These are phyloP conservation scores for Ettlia oleoabundans DNA, from an alignment of 139 green algal genomes.

Conservation along the genomic window DNA sequence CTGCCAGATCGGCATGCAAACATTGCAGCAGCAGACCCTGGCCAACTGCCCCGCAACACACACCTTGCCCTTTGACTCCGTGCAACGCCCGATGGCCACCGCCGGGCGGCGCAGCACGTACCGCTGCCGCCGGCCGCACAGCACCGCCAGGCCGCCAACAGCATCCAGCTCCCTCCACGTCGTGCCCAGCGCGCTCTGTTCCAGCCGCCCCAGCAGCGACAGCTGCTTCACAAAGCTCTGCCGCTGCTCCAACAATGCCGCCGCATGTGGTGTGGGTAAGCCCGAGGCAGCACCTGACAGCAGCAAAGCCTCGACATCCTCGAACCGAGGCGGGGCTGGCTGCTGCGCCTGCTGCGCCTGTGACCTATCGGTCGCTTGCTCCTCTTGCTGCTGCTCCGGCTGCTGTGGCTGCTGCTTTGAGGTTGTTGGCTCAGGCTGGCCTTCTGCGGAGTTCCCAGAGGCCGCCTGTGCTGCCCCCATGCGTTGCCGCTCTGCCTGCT, in stretches of 20 bases:
- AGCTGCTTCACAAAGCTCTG: constrained; percentile 8
- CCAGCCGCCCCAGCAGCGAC: constrained; percentile 6
- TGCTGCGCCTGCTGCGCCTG: constrained; percentile 8
- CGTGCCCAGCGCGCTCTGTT: constrained; percentile 22
- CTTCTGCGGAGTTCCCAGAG: no score
- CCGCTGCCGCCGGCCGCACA: constrained; percentile 40
- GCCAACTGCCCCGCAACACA: not conserved
- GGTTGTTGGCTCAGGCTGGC: no score
- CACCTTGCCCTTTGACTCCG: not conserved
- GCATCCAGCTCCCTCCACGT: constrained; percentile 48
- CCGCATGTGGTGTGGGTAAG: not conserved
- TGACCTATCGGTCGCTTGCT: not conserved
- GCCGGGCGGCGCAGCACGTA: constrained; percentile 48
- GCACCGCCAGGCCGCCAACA: constrained; percentile 48
- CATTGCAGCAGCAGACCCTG: not conserved
- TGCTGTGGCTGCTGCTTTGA: constrained; percentile 3
- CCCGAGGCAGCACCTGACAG: not conserved
- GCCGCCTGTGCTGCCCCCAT: no score
- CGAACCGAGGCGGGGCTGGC: constrained; percentile 8
- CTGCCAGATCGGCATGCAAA: no score
- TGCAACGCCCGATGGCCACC: constrained; percentile 50
- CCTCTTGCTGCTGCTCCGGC: not conserved
- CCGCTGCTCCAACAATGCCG: not conserved
- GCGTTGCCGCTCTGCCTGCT: not conserved
- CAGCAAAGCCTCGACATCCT: constrained; percentile 16